Percentiles rank a stretch among this genome's conserved stretches.
Evolutionary conservation across 176 grass and related monocot species (phyloP).

Genomic region (Musa schizocarpa): DNA sequence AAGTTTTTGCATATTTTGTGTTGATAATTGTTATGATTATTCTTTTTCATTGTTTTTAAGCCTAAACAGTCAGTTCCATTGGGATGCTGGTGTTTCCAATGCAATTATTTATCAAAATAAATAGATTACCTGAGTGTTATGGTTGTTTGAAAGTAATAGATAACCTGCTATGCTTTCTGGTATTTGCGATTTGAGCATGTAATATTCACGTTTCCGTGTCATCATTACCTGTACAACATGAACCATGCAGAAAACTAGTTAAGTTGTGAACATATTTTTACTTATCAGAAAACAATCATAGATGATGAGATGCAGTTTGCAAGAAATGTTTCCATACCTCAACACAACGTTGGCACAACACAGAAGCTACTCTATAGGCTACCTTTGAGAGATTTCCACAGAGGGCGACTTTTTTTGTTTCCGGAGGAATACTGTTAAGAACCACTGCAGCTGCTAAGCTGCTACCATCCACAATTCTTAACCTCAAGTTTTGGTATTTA

Average conservation of each 20-base stretch:
- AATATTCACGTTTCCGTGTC: conserved; percentile 52
- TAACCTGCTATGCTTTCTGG: conserved; percentile 33
- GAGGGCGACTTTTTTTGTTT: conserved; percentile 51
- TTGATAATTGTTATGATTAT: too few relatives aligned
- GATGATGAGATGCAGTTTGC: background rate
- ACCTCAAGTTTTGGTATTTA: conserved; percentile 60
- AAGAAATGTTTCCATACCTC: conserved; percentile 32
- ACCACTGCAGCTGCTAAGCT: conserved; percentile 76
- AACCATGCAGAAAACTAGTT: background rate
- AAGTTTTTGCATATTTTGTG: too few relatives aligned
- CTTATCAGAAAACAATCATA: background rate
- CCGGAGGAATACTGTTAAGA: conserved; percentile 41
- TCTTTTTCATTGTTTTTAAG: too few relatives aligned
- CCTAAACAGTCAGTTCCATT: background rate
- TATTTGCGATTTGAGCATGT: conserved; percentile 51
- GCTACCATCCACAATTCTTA: conserved; percentile 82
- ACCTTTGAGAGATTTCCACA: conserved; percentile 61
- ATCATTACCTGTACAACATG: conserved; percentile 50
- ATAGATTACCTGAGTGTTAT: conserved; percentile 41
- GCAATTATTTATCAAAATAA: too few relatives aligned
- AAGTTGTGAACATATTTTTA: background rate
- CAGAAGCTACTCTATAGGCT: conserved; percentile 33
- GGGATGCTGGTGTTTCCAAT: too few relatives aligned
- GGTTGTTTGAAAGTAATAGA: conserved; percentile 42
- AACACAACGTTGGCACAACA: conserved; percentile 59